phyloP scores from a whole-genome alignment of 2,329 filamentous ascomycete genomes.

The Pleomassaria siparia region DNA sequence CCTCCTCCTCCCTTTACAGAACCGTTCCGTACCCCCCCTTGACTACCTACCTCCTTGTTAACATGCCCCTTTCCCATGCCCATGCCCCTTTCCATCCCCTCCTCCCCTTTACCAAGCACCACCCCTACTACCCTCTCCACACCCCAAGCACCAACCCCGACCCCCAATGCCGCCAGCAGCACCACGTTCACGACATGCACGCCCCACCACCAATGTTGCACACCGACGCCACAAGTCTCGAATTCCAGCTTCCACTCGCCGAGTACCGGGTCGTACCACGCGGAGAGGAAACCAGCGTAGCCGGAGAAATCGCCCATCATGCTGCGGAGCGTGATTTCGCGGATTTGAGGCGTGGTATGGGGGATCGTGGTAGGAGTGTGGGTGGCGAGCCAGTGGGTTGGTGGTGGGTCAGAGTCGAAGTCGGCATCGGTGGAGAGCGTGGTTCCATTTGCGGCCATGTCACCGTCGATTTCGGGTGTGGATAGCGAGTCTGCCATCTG shows the following conservation, averaged over 20 bases:
- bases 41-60: background rate
- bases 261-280: slow-evolving; percentile 77
- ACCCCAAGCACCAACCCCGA: background rate
- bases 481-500: too few relatives aligned
- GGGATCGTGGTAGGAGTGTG: background rate
- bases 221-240: slow-evolving; percentile 73
- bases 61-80: background rate
- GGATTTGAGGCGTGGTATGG: slow-evolving; percentile 58
- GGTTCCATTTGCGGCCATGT: background rate
- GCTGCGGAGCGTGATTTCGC: slow-evolving; percentile 90
- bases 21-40: background rate
- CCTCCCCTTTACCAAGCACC: too few relatives aligned
- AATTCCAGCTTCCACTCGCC: slow-evolving; percentile 82
- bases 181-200: slow-evolving; percentile 74
- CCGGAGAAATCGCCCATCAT: slow-evolving; percentile 99
- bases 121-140: background rate
- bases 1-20: background rate
- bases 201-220: slow-evolving; percentile 93
- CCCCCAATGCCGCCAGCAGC: slow-evolving; percentile 28
- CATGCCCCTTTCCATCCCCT: background rate
- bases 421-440: background rate
- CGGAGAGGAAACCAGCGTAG: slow-evolving; percentile 82
- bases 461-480: too few relatives aligned
- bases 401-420: background rate
- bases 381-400: background rate